Base-by-base conservation (phyloP, 106 monocot genomes). In the Acorus gramineus region DNA sequence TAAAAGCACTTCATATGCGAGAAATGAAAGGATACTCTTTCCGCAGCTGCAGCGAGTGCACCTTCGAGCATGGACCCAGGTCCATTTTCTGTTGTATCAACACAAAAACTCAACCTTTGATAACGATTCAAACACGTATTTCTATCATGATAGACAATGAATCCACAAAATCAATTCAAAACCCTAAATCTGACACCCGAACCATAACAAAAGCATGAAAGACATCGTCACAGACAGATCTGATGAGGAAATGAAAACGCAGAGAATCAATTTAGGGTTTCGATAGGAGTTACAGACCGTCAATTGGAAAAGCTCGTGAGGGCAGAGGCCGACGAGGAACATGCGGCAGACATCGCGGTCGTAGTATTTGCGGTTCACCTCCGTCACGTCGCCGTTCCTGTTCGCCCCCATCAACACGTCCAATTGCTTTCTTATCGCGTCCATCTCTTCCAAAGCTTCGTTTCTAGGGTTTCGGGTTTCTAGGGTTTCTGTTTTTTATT, bases 321-420 rank as follows among this genome's bases (percentile, higher is more conserved):
- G 94, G 64, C 94, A 95, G n/a, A 95, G 90, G 11, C 94, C 94
- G 45, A 82, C 71, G 44, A 95, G 70, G 74, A 60, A 90, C 61
- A 87, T 76, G 14, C 90, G 86, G 80, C 95, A 96, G 67, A 90
- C 95, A 55, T 96, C 95, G 47, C 95, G 84, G 65, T 96, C 95
- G 67, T 71, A 90, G 82, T 82, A 90, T 78, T 90, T 90, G 59
- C 90, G 82, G 53, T 90, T 90, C 43, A 96, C 90, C 73, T 82
- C 90, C 61, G 59, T 64, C 12, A 82, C 86, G 65, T 96, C 95
- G 14, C 95, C 95, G 72, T 96, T 96, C 55, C 95, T 71, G 75
- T 96, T 96, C 45, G 95, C 95, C 7, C 87, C 95, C 95, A 90
- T 96, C 51, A 96, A 82, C 10, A 72, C 84, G 66, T 96, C 95